Evolutionary conservation across 2,329 filamentous ascomycete genomes (phyloP).

Genomic region (Chaetomiaceae sp.): DNA sequence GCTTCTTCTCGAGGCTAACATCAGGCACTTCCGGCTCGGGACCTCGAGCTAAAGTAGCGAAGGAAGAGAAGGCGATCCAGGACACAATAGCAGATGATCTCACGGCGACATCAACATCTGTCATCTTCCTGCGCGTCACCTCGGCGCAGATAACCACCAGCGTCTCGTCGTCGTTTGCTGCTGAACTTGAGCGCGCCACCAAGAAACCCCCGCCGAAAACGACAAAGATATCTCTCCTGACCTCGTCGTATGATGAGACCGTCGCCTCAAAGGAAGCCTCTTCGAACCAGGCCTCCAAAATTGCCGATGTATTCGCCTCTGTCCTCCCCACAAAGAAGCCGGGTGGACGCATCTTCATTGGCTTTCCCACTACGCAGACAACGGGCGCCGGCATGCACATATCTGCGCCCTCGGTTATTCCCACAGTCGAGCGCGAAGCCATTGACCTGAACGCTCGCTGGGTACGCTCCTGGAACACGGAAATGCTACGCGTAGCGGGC

Average conservation of each 20-base stretch:
- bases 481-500: slow-evolving; percentile 85
- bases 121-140: slow-evolving; percentile 84
- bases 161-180: slow-evolving; percentile 66
- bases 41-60: slow-evolving; percentile 52
- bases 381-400: slow-evolving; percentile 92
- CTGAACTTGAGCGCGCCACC: slow-evolving; percentile 88
- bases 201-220: slow-evolving; percentile 92
- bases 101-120: slow-evolving; percentile 64
- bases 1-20: slow-evolving; percentile 77
- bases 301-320: slow-evolving; percentile 78
- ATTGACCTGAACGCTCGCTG: slow-evolving; percentile 95
- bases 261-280: slow-evolving; percentile 58
- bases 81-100: slow-evolving; percentile 66
- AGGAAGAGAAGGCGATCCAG: slow-evolving; percentile 60
- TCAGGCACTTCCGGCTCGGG: slow-evolving; percentile 48
- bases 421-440: slow-evolving; percentile 92
- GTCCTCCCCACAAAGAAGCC: slow-evolving; percentile 81
- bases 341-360: slow-evolving; percentile 87
- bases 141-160: slow-evolving; percentile 77
- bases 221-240: slow-evolving; percentile 81
- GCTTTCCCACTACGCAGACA: slow-evolving; percentile 95
- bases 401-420: slow-evolving; percentile 92
- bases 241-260: slow-evolving; percentile 82
- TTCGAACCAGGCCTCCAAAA: slow-evolving; percentile 47
- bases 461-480: slow-evolving; percentile 92